phyloP scores from a whole-genome alignment of 805 yeast species.

The Spencermartinsiella europaea region DNA sequence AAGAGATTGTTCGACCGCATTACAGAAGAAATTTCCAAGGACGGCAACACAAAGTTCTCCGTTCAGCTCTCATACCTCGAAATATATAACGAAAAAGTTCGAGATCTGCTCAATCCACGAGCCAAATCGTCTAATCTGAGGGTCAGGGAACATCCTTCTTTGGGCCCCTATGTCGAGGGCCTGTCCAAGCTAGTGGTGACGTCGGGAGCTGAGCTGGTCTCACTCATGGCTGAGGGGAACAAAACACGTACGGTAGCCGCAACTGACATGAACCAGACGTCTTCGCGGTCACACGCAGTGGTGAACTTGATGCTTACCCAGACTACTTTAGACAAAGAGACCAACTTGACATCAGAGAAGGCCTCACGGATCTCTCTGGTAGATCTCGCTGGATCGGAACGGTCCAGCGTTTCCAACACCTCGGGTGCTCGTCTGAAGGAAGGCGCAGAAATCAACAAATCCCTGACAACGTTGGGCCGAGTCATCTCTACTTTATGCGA shows the following conservation, averaged over 20 bases:
- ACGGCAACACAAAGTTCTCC: conserved; percentile 39
- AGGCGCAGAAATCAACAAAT: conserved; percentile 63
- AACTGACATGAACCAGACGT: conserved; percentile 56
- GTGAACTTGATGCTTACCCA: conserved; percentile 52
- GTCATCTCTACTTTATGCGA: conserved; percentile 37
- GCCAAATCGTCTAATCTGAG: conserved; percentile 21
- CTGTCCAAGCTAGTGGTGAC: conserved; percentile 42
- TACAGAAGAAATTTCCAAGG: conserved; percentile 31
- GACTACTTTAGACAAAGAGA: conserved; percentile 38
- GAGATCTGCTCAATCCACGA: conserved; percentile 42
- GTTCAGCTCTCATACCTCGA: conserved; percentile 53
- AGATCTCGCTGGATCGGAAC: conserved; percentile 70
- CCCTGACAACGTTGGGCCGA: conserved; percentile 63
- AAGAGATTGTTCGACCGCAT: conserved; percentile 44
- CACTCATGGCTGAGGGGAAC: conserved; percentile 44
- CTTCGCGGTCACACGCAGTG: conserved; percentile 69
- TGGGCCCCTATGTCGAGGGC: conserved; percentile 62
- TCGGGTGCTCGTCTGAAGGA: conserved; percentile 37
- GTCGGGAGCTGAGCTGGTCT: conserved; percentile 40
- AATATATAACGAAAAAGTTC: conserved; percentile 61
- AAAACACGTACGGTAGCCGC: conserved; percentile 53
- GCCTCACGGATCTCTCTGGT: conserved; percentile 56
- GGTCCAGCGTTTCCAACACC: conserved; percentile 50
- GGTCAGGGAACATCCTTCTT: conserved; percentile 56
- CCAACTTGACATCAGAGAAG: conserved; percentile 33